phyloP scores from a whole-genome alignment of 352 stramenopile genomes.

The Hyaloperonospora brassicae region DNA sequence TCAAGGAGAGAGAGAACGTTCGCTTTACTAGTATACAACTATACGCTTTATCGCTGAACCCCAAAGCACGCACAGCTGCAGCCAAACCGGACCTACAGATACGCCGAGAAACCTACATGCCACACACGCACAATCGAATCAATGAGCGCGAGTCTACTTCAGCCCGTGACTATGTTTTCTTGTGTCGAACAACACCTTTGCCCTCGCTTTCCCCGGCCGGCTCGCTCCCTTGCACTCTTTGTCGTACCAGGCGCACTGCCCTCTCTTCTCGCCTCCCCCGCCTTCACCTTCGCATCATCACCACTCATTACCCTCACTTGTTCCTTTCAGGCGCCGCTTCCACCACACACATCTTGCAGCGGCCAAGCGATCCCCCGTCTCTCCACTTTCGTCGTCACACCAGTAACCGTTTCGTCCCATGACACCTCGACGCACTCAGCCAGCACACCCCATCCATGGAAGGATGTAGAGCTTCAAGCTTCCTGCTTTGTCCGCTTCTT shows the following conservation, averaged over 20 bases:
- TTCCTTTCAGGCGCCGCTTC: conserved; percentile 18
- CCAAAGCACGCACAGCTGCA: conserved; percentile 23
- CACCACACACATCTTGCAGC: conserved; percentile 10
- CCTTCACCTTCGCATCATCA: conserved; percentile 8
- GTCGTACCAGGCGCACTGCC: conserved; percentile 14
- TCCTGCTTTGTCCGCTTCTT: conserved; percentile 79
- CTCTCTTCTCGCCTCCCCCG: conserved; percentile 21
- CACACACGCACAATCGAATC: background rate
- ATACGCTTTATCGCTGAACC: conserved; percentile 26
- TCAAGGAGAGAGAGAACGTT: conserved; percentile 28
- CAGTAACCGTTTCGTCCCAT: conserved; percentile 9
- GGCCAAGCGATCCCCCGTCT: conserved; percentile 5
- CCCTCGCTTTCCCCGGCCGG: conserved; percentile 8
- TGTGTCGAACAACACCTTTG: background rate
- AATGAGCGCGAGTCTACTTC: conserved; percentile 1
- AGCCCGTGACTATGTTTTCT: background rate
- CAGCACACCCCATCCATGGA: conserved; percentile 9
- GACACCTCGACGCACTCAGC: conserved; percentile 7
- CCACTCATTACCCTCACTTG: conserved; percentile 16
- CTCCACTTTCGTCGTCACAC: conserved; percentile 7
- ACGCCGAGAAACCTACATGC: conserved; percentile 7
- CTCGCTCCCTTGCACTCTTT: conserved; percentile 27
- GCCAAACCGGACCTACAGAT: conserved; percentile 12
- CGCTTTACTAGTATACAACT: conserved; percentile 37
- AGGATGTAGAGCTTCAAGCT: conserved; percentile 27